Evolutionary conservation across 345 rosid species (phyloP).

Genomic region (Noccaea caerulescens): DNA sequence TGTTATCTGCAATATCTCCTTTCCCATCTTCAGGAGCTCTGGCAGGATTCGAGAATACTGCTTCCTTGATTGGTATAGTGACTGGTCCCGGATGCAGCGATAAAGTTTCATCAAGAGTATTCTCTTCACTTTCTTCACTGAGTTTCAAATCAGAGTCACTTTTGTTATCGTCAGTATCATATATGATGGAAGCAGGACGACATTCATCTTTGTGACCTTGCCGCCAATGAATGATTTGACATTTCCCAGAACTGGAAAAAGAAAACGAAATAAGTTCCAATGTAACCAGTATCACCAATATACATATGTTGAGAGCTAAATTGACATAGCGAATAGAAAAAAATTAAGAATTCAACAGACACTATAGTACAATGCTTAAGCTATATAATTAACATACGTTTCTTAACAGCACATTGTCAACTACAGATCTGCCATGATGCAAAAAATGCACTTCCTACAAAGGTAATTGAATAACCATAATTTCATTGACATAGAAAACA

Average conservation of each 20-base stretch:
- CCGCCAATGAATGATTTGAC: conserved; percentile 95
- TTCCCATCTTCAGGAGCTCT: conserved; percentile 45
- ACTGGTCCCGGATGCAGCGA: conserved; percentile 42
- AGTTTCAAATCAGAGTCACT: conserved; percentile 43
- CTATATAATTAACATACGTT: conserved; percentile 19
- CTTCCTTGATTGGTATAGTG: conserved; percentile 44
- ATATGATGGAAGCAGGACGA: conserved; percentile 49
- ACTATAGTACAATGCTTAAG: conserved; percentile 5
- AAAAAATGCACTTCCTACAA: neutral
- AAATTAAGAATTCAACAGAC: conserved; percentile 13
- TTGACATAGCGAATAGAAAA: neutral
- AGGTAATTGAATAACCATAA: neutral
- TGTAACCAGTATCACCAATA: conserved; percentile 25
- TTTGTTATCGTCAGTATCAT: conserved; percentile 46
- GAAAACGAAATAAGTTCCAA: conserved; percentile 27
- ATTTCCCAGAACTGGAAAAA: conserved; percentile 69
- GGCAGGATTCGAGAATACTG: conserved; percentile 39
- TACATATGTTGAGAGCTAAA: conserved; percentile 1
- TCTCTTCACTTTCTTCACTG: conserved; percentile 42
- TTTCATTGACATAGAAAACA: neutral
- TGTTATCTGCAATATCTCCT: conserved; percentile 45
- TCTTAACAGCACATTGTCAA: conserved; percentile 11
- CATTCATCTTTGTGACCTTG: conserved; percentile 97
- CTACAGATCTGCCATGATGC: neutral
- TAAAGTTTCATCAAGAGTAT: conserved; percentile 41